Percentiles rank a stretch among this genome's conserved stretches.
These are phyloP conservation scores for Pinus taeda DNA, from an alignment of 75 land plant species.

Conservation along the genomic window DNA sequence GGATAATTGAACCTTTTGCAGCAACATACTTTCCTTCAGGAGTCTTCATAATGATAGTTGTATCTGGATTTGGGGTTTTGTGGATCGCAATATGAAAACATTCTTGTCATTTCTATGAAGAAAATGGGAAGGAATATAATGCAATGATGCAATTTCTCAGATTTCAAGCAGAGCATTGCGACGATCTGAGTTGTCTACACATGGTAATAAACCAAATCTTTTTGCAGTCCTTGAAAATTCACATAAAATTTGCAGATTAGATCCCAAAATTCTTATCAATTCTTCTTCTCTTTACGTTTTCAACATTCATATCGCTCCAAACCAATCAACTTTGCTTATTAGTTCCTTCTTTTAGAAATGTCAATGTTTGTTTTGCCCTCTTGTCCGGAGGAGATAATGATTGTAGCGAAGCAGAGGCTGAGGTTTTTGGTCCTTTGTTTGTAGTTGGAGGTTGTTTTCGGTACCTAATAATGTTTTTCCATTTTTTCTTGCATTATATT, in stretches of 20 bases:
- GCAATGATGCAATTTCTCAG: not conserved
- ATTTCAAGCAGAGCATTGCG: too few relatives aligned
- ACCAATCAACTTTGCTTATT: conserved; percentile 5
- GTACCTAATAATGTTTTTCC: not conserved
- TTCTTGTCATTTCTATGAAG: too few relatives aligned
- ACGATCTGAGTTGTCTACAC: not conserved
- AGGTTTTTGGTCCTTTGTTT: not conserved
- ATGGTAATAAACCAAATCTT: not conserved
- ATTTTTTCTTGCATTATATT: conserved; percentile 7
- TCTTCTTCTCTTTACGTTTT: not conserved
- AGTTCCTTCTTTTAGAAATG: not conserved
- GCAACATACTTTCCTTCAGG: too few relatives aligned
- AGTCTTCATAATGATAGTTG: too few relatives aligned
- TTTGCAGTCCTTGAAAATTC: not conserved
- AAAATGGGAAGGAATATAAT: not conserved
- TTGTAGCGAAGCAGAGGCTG: not conserved
- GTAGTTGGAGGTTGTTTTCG: not conserved
- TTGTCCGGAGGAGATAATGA: conserved; percentile 2
- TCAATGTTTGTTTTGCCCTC: conserved; percentile 10
- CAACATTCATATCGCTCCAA: not conserved
- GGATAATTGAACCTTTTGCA: too few relatives aligned
- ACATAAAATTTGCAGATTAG: not conserved
- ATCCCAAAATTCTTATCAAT: conserved; percentile 2
- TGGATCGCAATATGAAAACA: too few relatives aligned
- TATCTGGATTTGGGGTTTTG: too few relatives aligned